phyloP scores from a whole-genome alignment of 805 yeast species.

The Kazachstania martiniae region DNA sequence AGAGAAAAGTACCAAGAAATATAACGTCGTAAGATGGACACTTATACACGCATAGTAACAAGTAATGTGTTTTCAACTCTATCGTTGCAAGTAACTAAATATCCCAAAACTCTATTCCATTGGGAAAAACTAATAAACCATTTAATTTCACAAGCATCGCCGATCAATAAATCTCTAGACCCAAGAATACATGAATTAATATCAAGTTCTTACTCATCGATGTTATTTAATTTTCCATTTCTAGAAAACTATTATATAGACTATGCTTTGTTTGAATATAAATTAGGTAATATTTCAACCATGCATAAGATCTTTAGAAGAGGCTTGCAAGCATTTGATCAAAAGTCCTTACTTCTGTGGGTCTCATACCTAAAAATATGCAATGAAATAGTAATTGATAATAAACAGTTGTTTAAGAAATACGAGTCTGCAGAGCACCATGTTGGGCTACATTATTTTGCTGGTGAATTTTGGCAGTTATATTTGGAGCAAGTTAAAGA shows the following conservation, averaged over 20 bases:
- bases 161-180: conserved; percentile 19
- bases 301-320: conserved; percentile 19
- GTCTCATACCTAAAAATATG: conserved; percentile 22
- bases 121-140: conserved; percentile 26
- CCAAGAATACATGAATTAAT: conserved; percentile 12
- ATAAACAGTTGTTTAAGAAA: conserved; percentile 18
- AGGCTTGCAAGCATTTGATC: conserved; percentile 16
- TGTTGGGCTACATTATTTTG: conserved; percentile 26
- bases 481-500: conserved; percentile 20
- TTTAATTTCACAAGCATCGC: conserved; percentile 15
- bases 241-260: conserved; percentile 28
- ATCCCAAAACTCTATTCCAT: conserved; percentile 16
- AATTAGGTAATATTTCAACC: conserved; percentile 19
- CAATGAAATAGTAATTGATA: conserved; percentile 16
- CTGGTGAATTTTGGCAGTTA: conserved; percentile 28
- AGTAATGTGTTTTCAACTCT: conserved; percentile 18
- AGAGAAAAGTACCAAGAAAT: too few relatives aligned
- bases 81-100: conserved; percentile 17
- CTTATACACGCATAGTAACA: conserved; percentile 9
- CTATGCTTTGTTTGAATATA: conserved; percentile 26
- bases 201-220: conserved; percentile 19
- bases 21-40: conserved; percentile 15
- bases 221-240: conserved; percentile 23
- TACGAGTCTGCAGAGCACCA: conserved; percentile 24
- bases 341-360: conserved; percentile 26